Percentiles rank a stretch among this genome's conserved stretches.
Evolutionary conservation across 352 stramenopile genomes (phyloP).

Genomic region (Phytophthora megakarya): DNA sequence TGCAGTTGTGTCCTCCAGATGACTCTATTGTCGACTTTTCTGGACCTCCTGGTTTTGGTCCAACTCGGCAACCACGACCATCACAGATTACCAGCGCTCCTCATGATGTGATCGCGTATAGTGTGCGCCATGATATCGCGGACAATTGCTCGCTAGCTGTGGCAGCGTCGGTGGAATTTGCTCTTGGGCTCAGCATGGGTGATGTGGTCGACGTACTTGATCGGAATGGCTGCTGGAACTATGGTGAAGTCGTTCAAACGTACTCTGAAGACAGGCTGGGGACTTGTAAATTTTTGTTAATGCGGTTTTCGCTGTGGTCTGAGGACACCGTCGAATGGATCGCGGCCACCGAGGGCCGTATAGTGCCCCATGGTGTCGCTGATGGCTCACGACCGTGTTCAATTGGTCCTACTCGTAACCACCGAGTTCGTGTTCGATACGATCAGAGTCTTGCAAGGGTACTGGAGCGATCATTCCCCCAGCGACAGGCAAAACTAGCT

Average conservation of each 20-base stretch:
- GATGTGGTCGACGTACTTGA: constrained; percentile 84
- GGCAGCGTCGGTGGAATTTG: constrained; percentile 72
- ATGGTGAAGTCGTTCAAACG: constrained; percentile 73
- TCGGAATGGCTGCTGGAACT: constrained; percentile 78
- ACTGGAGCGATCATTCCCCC: constrained; percentile 57
- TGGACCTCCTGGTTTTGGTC: constrained; percentile 6
- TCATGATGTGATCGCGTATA: constrained; percentile 61
- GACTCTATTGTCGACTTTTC: constrained; percentile 19
- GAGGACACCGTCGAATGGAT: constrained; percentile 75
- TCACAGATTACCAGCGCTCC: constrained; percentile 46
- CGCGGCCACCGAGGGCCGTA: constrained; percentile 59
- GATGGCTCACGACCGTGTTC: constrained; percentile 51
- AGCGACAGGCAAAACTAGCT: constrained; percentile 44
- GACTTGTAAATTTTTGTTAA: constrained; percentile 62
- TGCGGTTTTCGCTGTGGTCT: constrained; percentile 70
- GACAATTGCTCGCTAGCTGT: constrained; percentile 48
- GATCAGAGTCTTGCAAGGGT: constrained; percentile 53
- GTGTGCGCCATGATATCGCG: constrained; percentile 37
- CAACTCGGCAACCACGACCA: constrained; percentile 24
- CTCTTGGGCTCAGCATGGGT: constrained; percentile 52
- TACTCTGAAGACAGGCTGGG: constrained; percentile 43
- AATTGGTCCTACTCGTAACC: constrained; percentile 42
- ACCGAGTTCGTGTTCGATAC: constrained; percentile 50
- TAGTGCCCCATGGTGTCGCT: constrained; percentile 74
- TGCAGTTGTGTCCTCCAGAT: constrained; percentile 48